These are phyloP conservation scores for Collariella sp. DNA, from an alignment of 495 filamentous ascomycete genomes.

Conservation along the genomic window DNA sequence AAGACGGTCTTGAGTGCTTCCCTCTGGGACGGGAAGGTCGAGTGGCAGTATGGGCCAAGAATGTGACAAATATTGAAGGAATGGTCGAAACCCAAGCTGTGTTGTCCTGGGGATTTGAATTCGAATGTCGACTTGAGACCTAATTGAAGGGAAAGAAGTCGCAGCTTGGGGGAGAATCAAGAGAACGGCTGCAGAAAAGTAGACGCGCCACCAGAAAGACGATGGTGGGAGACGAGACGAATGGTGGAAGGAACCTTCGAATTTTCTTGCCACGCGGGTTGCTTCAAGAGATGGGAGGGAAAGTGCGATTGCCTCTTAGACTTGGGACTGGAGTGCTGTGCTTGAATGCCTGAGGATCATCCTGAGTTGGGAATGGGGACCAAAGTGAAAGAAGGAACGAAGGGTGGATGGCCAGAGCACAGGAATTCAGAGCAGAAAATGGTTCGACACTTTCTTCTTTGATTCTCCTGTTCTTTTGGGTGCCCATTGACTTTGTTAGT, in stretches of 20 bases:
- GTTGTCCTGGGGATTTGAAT: background rate
- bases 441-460: no score
- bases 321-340: background rate
- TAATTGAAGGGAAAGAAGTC: background rate
- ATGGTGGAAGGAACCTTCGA: background rate
- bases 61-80: background rate
- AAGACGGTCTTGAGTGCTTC: background rate
- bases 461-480: no score
- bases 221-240: background rate
- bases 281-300: background rate
- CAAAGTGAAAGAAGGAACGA: slow-evolving; percentile 1
- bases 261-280: background rate
- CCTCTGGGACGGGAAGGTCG: background rate
- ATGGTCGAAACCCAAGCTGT: background rate
- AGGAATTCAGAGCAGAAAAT: no score
- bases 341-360: slow-evolving; percentile 1
- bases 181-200: background rate
- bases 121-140: background rate
- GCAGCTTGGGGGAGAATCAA: background rate
- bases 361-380: background rate
- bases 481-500: no score
- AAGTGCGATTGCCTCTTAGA: background rate
- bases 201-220: slow-evolving; percentile 5
- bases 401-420: no score
- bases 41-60: background rate